A percentile compares a stretch with the other conserved stretches of the same genome.
These are phyloP conservation scores for Aspergillus alliaceus DNA, from an alignment of 2,329 filamentous ascomycete genomes.

Conservation along the genomic window DNA sequence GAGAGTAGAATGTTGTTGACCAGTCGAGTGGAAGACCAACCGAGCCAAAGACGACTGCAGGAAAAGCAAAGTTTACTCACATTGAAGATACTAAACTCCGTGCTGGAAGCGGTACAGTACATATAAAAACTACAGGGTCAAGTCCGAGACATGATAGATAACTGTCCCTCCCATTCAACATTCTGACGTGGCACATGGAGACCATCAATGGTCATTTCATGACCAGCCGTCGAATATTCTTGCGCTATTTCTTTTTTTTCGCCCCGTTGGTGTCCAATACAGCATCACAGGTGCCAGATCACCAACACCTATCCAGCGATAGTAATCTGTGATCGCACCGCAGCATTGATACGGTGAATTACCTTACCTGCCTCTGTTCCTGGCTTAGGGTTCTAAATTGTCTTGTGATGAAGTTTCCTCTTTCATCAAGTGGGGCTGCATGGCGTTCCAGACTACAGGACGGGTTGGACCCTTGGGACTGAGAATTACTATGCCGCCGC, in stretches of 20 bases:
- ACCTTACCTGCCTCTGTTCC: neutral
- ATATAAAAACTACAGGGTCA: no score
- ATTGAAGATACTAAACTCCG: neutral
- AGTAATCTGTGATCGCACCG: neutral
- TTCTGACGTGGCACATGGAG: constrained; percentile 9
- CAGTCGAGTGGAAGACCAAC: neutral
- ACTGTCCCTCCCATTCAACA: neutral
- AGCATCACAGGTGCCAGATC: neutral
- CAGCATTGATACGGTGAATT: neutral
- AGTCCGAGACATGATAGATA: no score
- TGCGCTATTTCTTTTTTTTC: neutral
- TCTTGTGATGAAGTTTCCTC: neutral
- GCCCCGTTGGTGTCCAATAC: neutral
- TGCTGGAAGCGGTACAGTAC: no score
- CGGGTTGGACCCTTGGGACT: neutral
- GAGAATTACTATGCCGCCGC: neutral
- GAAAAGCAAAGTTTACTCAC: constrained; percentile 10
- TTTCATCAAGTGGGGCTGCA: neutral
- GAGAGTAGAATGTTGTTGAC: neutral
- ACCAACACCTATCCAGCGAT: neutral
- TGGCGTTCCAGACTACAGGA: neutral
- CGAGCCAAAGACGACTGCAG: constrained; percentile 6
- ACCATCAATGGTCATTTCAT: neutral
- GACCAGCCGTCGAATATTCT: neutral
- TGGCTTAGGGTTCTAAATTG: neutral